These are phyloP conservation scores for Apium graveolens DNA, from an alignment of 129 eudicot genomes.

Conservation along the genomic window DNA sequence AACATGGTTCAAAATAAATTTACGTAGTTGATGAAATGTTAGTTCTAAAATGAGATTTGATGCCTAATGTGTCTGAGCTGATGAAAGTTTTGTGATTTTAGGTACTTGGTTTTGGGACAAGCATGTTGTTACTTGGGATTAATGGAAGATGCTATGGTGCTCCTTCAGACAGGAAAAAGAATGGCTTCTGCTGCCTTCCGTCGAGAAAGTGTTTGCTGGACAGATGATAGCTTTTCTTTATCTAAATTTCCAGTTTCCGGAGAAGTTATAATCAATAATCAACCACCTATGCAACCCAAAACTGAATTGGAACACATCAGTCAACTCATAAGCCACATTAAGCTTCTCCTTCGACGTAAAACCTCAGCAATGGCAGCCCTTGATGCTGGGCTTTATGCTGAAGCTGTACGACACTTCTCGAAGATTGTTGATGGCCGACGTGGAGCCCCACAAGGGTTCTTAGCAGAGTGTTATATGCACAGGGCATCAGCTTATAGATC, in stretches of 20 bases:
- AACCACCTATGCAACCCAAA: conserved; percentile 42
- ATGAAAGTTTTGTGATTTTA: conserved; percentile 14
- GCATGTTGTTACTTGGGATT: conserved; percentile 88
- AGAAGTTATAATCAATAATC: conserved; percentile 27
- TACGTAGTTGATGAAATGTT: neutral
- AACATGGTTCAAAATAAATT: neutral
- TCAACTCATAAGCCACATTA: conserved; percentile 72
- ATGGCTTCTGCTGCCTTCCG: conserved; percentile 89
- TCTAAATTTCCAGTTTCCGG: conserved; percentile 33
- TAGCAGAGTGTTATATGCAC: conserved; percentile 85
- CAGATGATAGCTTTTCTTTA: conserved; percentile 79
- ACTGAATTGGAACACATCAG: conserved; percentile 61
- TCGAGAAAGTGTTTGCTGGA: conserved; percentile 73
- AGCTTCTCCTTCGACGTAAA: conserved; percentile 82
- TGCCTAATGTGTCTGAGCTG: neutral
- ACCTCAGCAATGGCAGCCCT: conserved; percentile 93
- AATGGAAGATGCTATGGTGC: conserved; percentile 95
- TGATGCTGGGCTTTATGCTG: conserved; percentile 79
- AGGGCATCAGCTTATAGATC: conserved; percentile 65
- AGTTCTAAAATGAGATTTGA: neutral
- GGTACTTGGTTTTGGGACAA: conserved; percentile 84
- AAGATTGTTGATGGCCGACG: conserved; percentile 90
- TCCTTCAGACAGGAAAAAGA: conserved; percentile 90
- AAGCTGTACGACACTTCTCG: conserved; percentile 86
- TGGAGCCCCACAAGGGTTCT: conserved; percentile 89